Percentiles rank a stretch among this genome's conserved stretches.
Conservation (phyloP, 1,139 yeast genomes). For the Sporopachydermia cereana region DNA sequence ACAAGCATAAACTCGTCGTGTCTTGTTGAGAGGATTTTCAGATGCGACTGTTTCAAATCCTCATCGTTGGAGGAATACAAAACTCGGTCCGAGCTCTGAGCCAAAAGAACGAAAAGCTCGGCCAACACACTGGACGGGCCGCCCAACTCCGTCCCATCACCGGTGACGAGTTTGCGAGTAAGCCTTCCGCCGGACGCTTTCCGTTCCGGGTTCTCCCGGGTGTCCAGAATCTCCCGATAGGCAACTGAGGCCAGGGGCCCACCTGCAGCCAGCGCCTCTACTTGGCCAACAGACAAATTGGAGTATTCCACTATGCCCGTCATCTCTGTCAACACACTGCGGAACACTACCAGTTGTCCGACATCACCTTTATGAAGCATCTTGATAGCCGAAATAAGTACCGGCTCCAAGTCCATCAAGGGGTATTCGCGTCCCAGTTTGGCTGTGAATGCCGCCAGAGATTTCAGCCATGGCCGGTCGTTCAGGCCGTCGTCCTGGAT, state of each 20-base stretch:
- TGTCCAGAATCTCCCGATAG: constrained; percentile 52
- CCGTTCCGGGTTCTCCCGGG: constrained; percentile 15
- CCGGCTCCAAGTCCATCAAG: constrained; percentile 24
- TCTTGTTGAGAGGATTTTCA: constrained; percentile 60
- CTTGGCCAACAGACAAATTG: constrained; percentile 54
- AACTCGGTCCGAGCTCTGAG: constrained; percentile 22
- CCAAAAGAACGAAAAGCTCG: constrained; percentile 56
- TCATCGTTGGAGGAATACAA: constrained; percentile 31
- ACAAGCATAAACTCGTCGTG: constrained; percentile 63
- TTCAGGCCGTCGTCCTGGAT: constrained; percentile 72
- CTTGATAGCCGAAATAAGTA: constrained; percentile 51
- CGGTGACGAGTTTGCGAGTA: not conserved
- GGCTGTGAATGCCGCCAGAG: constrained; percentile 27
- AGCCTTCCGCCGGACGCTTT: not conserved
- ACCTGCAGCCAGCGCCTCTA: constrained; percentile 60
- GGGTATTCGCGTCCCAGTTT: constrained; percentile 24
- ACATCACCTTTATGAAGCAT: constrained; percentile 52
- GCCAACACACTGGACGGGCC: constrained; percentile 32
- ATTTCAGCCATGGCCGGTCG: constrained; percentile 76
- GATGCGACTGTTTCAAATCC: constrained; percentile 33
- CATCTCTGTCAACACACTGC: constrained; percentile 62
- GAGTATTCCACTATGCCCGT: constrained; percentile 69
- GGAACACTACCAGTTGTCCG: constrained; percentile 55
- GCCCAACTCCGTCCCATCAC: not conserved
- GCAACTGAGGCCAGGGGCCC: constrained; percentile 44